Base-by-base conservation (phyloP, 2,329 filamentous ascomycete species). In the Fonsecaea monophora region DNA sequence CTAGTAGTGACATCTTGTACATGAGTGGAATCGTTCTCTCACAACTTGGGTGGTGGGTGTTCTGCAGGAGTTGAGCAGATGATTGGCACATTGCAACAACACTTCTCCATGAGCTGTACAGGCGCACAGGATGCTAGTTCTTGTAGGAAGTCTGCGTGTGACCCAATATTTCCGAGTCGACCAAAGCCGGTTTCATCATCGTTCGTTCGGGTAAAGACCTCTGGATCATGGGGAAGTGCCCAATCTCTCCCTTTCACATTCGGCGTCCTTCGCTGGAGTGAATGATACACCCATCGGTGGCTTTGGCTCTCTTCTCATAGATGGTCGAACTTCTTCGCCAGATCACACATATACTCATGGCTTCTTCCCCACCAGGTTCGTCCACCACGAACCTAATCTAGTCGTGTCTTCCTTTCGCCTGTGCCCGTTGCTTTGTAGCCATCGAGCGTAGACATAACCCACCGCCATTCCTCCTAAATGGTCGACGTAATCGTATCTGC, bases 391-490 rank as follows among this genome's bases (percentile, higher is more conserved):
- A 21, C 40, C 37, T 32, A 54, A 37, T 55, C 55, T 37, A 25
- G 34, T 30, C 18, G 34, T 42, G 21, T 40, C 25, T 21, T 55
- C 56, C 25, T 54, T 53, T 58, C 57, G 61, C 38, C 64, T 64
- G 12, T 60, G 42, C 8, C 62, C 55, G 15, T 67, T 67, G 54
- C 32, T 67, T 55, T 65, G 62, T 62, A 62, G 65, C 68, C 65
- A 70, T 34, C 60, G 68, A 48, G 74, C 75, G n/a, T 71, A 71
- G 15, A 73, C 68, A 1, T 74, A 72, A 50, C 81, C 81, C 5
- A 75, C 71, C 4, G 78, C 68, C 66, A 80, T 80, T 0, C 81
- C 81, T 32, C 78, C 78, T 38, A 82, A 71, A 72, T 82, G 81
- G 13, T 79, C 78, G 62, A 75, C 77, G 60, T 81, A 74, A 65